Base-by-base conservation (phyloP, 1,284 basidiomycete species). In the Marasmius tenuissimus region DNA sequence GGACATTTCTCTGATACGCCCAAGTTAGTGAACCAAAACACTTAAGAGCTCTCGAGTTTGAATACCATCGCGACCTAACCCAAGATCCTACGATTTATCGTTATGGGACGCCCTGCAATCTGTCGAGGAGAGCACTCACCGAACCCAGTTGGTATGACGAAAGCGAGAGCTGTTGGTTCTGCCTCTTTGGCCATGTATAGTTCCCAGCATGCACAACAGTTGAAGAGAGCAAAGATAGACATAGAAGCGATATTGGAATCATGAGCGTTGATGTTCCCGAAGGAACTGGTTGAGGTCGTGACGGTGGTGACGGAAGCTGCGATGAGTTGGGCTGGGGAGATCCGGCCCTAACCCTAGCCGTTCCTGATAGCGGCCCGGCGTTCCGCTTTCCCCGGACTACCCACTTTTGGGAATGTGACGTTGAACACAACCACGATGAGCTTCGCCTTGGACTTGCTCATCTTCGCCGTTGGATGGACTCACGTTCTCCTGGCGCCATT, bases 401-500 rank as follows among this genome's bases (percentile, higher is more conserved):
- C 27, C 27, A 27, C 27, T 27, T 27, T 27, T 27, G 27, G 27
- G 27, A 27, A 27, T 27, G 27, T 27, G 27, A 27, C 27, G 27
- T 27, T 27, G 27, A 27, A 27, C 27, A 27, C 27, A 27, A 22
- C 27, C 35, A 63, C 50, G 16, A 80, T 81, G 77, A 75, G 74
- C 65, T 65, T 76, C 10, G 68, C 69, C 4, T 72, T 84, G n/a
- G 89, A 92, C 70, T 66, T 81, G 42, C 68, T 88, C 4, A 74
- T 94, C 6, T 72, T 92, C 47, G 67, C 75, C 0, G 79, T 86
- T 33, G 80, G 83, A 49, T 88, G 85, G 77, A 64, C 73, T 0
- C 91, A 96, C 68, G 88, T 96, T 58, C 66, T 91, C 5, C 75
- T 93, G 5, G 84, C 92, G 2, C 97, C 97, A 0, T 96, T 92